Conservation (phyloP, 129 eudicot genomes). For the Solidago caesia region DNA sequence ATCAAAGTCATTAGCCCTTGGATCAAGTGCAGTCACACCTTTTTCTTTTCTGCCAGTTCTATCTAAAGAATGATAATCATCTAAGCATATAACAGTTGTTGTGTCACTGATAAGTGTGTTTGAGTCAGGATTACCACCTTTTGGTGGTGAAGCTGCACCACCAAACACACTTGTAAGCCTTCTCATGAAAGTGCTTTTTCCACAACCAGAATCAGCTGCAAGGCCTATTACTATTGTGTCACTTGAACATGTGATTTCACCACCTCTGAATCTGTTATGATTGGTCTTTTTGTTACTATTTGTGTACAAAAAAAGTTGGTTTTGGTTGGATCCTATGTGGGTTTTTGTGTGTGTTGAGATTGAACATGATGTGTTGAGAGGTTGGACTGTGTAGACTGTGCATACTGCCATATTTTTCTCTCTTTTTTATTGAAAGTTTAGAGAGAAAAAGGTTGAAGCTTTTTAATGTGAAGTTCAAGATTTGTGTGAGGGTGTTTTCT, state of each 20-base stretch:
- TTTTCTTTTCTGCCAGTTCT: slow-evolving; percentile 82
- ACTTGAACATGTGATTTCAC: slow-evolving; percentile 52
- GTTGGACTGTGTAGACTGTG: slow-evolving; percentile 45
- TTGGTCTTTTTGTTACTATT: slow-evolving; percentile 24
- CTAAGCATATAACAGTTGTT: slow-evolving; percentile 84
- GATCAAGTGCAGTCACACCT: slow-evolving; percentile 96
- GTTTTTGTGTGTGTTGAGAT: slow-evolving; percentile 68
- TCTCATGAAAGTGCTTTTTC: slow-evolving; percentile 91
- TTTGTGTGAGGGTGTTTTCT: slow-evolving; percentile 16
- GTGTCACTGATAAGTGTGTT: slow-evolving; percentile 87
- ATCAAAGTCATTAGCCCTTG: slow-evolving; percentile 86
- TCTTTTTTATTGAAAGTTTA: slow-evolving; percentile 21
- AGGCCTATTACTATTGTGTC: slow-evolving; percentile 79
- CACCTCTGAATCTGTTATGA: slow-evolving; percentile 17
- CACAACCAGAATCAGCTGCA: slow-evolving; percentile 96
- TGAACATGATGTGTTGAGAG: slow-evolving; percentile 59
- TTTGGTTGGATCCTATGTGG: slow-evolving; percentile 64
- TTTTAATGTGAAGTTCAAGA: slow-evolving; percentile 26
- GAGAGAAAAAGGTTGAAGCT: slow-evolving; percentile 36
- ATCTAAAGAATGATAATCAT: slow-evolving; percentile 89
- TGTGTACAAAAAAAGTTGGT: slow-evolving; percentile 53
- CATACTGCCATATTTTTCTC: slow-evolving; percentile 59
- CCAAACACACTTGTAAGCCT: slow-evolving; percentile 91
- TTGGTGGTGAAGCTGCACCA: slow-evolving; percentile 92
- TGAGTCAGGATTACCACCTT: slow-evolving; percentile 95